Conservation (phyloP, 257 asterid species). For the Salvia rosmarinus region DNA sequence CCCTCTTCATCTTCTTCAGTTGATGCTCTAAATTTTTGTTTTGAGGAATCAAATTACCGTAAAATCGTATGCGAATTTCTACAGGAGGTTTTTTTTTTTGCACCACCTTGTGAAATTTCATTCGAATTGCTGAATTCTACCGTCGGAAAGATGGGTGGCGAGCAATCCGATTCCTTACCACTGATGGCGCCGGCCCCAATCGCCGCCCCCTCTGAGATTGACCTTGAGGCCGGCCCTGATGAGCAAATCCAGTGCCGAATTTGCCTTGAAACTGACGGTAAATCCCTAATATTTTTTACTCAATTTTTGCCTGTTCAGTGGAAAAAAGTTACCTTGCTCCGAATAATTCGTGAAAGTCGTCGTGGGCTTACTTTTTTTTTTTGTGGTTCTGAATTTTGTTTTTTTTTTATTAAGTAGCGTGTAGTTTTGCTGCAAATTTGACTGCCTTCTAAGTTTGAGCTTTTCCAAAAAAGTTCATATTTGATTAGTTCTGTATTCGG, state of each 20-base stretch:
- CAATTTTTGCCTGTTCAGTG: neutral
- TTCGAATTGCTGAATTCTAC: constrained; percentile 32
- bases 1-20: constrained; percentile 2
- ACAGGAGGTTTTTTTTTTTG: neutral
- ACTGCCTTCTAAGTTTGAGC: neutral
- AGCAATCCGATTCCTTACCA: constrained; percentile 69
- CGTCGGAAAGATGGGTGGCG: constrained; percentile 48
- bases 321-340: constrained; percentile 4
- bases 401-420: neutral
- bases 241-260: constrained; percentile 99
- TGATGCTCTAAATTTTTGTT: constrained; percentile 12
- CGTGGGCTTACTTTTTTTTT: neutral
- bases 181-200: constrained; percentile 72
- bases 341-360: constrained; percentile 19
- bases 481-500: neutral
- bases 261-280: constrained; percentile 96
- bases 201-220: constrained; percentile 68
- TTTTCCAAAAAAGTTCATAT: neutral
- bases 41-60: neutral
- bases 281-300: neutral
- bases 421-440: constrained; percentile 11
- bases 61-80: constrained; percentile 2
- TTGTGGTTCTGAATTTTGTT: too few relatives aligned
- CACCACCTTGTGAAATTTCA: constrained; percentile 26
- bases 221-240: constrained; percentile 94